Base-by-base conservation (phyloP, 2,329 filamentous ascomycete species). In the Blastomyces emzantsi region DNA sequence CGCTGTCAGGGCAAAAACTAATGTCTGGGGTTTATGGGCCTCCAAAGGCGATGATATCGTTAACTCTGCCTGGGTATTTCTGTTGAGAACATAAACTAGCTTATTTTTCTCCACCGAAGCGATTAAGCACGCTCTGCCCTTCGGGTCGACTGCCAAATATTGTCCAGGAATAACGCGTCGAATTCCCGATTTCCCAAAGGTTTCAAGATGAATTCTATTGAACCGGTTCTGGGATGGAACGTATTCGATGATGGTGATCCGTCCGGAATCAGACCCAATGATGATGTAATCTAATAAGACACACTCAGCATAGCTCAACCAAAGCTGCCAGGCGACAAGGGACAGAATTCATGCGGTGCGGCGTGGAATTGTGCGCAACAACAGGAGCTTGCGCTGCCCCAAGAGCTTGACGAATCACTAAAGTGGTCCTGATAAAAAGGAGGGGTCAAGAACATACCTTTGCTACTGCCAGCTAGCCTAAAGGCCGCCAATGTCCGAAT, bases 31-130 rank as follows among this genome's bases (percentile, higher is more conserved):
- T 75, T 94, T 96, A 77, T 99, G 93, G 1, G 94, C 95, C 77
- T 99, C 95, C 22, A 99, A 83, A 0, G 94, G 94, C 17, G 94
- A 99, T 5, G 94, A 99, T 60, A 99, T 99, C 51, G 92, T 95
- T 70, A 99, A 85, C 75, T 96, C 90, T 22, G 92, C 92, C 77
- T 97, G 91, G 2, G 92, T 85, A 78, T 96, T 96, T 68, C 95
- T 88, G 77, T 97, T 97, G 69, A 99, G 83, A 71, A 99, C 93
- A 78, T 99, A 99, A 69, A 99, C 94, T 63, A 99, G 88, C 80
- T 99, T 99, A 80, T 97, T 99, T 84, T 99, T 99, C 79, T 99
- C 95, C 63, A 93, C 84, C 5, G 92, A 93, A 11, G 94, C 92
- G 66, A 97, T 90, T 73, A 99, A 83, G 73, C 93, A 96, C 63